Evolutionary conservation across 176 grass and related monocot genomes (phyloP).

Genomic region (Leersia perrieri): DNA sequence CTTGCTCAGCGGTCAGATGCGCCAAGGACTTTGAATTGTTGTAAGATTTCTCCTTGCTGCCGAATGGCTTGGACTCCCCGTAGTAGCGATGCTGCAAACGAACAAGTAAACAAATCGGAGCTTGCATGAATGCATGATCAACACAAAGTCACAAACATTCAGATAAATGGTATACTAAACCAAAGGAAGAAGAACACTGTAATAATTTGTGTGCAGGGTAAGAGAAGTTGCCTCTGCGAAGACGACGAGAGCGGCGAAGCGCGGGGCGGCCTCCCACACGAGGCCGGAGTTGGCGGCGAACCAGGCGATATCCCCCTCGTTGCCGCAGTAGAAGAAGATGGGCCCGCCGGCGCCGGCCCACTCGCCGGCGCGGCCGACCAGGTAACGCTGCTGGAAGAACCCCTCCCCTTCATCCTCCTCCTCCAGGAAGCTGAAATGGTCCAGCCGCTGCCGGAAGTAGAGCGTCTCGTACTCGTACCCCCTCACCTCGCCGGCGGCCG

Average conservation of each 20-base stretch:
- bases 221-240: conserved; percentile 68
- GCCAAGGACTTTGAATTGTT: conserved; percentile 68
- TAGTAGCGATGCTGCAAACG: conserved; percentile 85
- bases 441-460: conserved; percentile 83
- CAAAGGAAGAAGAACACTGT: not conserved
- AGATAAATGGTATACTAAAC: not conserved
- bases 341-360: conserved; percentile 56
- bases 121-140: not conserved
- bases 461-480: conserved; percentile 69
- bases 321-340: conserved; percentile 99
- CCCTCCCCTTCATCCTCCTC: conserved; percentile 27
- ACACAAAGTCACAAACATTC: not conserved
- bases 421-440: conserved; percentile 87
- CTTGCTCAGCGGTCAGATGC: conserved; percentile 83
- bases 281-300: conserved; percentile 92
- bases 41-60: conserved; percentile 74
- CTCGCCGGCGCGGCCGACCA: conserved; percentile 42
- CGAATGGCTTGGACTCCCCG: conserved; percentile 94
- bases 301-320: conserved; percentile 96
- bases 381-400: conserved; percentile 83
- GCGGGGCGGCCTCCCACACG: conserved; percentile 85
- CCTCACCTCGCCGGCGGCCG: not conserved
- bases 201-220: not conserved
- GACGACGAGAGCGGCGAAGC: conserved; percentile 86
- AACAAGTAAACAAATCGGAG: not conserved